phyloP scores from a whole-genome alignment of 2,329 filamentous ascomycete species.

The Penicillium rolfsii region DNA sequence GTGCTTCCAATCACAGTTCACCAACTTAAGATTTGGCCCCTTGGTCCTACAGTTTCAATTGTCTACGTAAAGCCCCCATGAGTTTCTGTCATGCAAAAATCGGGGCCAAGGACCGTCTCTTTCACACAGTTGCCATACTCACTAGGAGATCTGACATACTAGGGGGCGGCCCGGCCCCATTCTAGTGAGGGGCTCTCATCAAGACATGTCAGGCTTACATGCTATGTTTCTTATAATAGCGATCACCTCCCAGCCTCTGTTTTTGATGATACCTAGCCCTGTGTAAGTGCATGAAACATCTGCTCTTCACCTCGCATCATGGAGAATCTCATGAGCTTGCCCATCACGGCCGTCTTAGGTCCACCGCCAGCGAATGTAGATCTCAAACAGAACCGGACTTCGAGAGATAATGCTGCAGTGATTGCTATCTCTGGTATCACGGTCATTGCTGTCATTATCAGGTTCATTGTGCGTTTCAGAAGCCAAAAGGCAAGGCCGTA shows the following conservation, averaged over 20 bases:
- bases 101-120: background rate
- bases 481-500: background rate
- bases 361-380: slow-evolving; percentile 5
- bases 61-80: background rate
- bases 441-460: background rate
- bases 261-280: background rate
- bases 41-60: background rate
- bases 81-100: background rate
- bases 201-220: background rate
- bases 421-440: slow-evolving; percentile 5
- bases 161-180: background rate
- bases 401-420: slow-evolving; percentile 3
- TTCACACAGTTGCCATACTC: background rate
- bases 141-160: background rate
- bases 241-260: background rate
- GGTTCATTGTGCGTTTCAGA: slow-evolving; percentile 6
- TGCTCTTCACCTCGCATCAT: background rate
- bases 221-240: background rate
- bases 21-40: background rate
- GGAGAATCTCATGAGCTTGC: background rate
- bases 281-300: background rate
- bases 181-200: background rate
- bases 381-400: background rate
- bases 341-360: slow-evolving; percentile 6
- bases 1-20: background rate